phyloP scores from a whole-genome alignment of 176 grass and related monocot species.

The Rhipidocladum racemiflorum region DNA sequence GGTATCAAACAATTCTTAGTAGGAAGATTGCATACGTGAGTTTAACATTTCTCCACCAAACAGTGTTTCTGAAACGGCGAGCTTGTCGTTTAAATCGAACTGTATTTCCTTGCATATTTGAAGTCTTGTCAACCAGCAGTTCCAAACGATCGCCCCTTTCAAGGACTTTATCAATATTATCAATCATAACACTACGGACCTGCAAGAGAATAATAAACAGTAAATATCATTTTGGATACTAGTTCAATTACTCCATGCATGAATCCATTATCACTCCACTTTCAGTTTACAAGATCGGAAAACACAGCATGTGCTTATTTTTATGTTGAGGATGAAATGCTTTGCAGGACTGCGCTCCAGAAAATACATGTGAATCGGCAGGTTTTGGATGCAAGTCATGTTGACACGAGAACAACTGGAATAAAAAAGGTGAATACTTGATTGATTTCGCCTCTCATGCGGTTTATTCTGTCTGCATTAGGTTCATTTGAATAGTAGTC shows the following conservation, averaged over 20 bases:
- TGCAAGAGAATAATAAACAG: constrained; percentile 31
- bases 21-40: constrained; percentile 57
- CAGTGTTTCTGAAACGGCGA: constrained; percentile 75
- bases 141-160: constrained; percentile 95
- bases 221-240: background rate
- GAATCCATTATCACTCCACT: background rate
- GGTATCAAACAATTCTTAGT: background rate
- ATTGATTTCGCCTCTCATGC: constrained; percentile 90
- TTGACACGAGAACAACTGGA: background rate
- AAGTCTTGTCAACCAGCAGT: constrained; percentile 87
- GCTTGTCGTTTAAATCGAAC: constrained; percentile 89
- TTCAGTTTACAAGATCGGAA: background rate
- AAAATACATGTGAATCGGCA: background rate
- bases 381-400: background rate
- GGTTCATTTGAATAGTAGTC: constrained; percentile 97
- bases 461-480: constrained; percentile 86
- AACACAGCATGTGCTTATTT: background rate
- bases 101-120: constrained; percentile 92
- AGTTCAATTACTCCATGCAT: background rate
- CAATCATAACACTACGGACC: constrained; percentile 98
- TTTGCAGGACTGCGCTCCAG: background rate
- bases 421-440: constrained; percentile 53
- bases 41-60: constrained; percentile 93
- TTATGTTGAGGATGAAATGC: background rate
- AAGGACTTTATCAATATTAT: constrained; percentile 98